Evolutionary conservation across 202 grass and related monocot species (phyloP).

Genomic region (Thinopyrum obtusiflorum): DNA sequence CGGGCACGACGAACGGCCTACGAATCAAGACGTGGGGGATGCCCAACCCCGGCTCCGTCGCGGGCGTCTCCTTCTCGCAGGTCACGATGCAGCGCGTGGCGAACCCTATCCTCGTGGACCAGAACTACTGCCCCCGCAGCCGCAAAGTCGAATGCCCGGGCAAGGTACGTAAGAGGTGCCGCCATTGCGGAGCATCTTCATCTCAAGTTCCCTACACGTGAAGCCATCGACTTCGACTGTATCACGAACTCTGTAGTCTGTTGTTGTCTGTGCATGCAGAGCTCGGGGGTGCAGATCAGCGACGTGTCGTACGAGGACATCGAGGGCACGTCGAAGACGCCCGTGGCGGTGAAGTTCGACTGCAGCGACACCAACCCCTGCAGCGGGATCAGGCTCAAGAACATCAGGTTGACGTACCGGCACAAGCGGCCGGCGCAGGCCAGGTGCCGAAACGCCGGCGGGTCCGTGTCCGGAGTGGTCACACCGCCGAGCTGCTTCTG

Average conservation of each 20-base stretch:
- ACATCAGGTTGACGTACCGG: slow-evolving; percentile 39
- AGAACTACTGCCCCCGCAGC: slow-evolving; percentile 62
- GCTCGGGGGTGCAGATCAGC: slow-evolving; percentile 61
- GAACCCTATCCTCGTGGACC: slow-evolving; percentile 59
- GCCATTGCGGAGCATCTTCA: neutral
- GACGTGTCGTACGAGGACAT: slow-evolving; percentile 35
- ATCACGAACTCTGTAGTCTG: neutral
- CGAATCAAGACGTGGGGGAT: slow-evolving; percentile 68
- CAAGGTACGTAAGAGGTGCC: slow-evolving; percentile 23
- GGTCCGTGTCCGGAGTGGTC: slow-evolving; percentile 11
- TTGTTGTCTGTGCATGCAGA: slow-evolving; percentile 20
- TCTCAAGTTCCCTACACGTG: neutral
- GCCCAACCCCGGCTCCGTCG: slow-evolving; percentile 36
- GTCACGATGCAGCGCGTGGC: slow-evolving; percentile 41
- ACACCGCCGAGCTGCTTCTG: slow-evolving; percentile 36
- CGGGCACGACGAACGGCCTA: slow-evolving; percentile 47
- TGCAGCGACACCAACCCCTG: slow-evolving; percentile 59
- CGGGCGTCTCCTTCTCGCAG: slow-evolving; percentile 27
- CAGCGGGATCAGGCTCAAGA: slow-evolving; percentile 33
- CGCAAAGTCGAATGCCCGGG: slow-evolving; percentile 35
- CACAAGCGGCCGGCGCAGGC: slow-evolving; percentile 4
- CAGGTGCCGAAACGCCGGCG: slow-evolving; percentile 30
- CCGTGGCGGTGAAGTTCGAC: slow-evolving; percentile 46
- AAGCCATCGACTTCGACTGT: neutral
- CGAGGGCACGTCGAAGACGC: slow-evolving; percentile 45